phyloP scores from a whole-genome alignment of 305 asterid genomes.

The Salvia sclarea region DNA sequence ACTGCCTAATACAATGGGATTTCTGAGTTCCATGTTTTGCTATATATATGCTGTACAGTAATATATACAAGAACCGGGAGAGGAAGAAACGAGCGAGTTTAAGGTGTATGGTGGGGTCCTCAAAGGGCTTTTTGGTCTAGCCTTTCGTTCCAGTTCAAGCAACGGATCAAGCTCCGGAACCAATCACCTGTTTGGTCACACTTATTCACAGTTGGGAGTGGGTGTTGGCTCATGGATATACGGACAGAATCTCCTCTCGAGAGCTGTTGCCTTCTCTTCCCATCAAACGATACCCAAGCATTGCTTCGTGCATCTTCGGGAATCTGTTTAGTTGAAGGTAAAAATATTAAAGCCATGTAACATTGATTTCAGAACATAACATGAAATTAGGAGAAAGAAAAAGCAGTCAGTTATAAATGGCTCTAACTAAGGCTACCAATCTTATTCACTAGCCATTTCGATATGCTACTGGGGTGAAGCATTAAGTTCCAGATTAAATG shows the following conservation, averaged over 20 bases:
- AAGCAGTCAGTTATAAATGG: not conserved
- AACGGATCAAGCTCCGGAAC: slow-evolving; percentile 93
- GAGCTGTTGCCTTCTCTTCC: slow-evolving; percentile 96
- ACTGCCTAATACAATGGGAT: slow-evolving; percentile 33
- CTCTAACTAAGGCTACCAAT: not conserved
- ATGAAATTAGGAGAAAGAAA: not conserved
- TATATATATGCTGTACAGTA: slow-evolving; percentile 55
- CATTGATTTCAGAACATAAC: not conserved
- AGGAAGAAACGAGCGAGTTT: not conserved
- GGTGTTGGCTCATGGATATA: slow-evolving; percentile 92
- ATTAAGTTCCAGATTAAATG: no score
- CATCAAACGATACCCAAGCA: slow-evolving; percentile 97
- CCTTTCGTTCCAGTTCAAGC: slow-evolving; percentile 98
- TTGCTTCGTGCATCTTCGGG: slow-evolving; percentile 94
- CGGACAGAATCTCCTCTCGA: slow-evolving; percentile 86
- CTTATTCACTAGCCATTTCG: not conserved
- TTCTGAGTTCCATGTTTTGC: slow-evolving; percentile 30
- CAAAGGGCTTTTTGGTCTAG: slow-evolving; percentile 93
- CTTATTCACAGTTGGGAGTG: slow-evolving; percentile 93
- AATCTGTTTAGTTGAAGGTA: slow-evolving; percentile 44
- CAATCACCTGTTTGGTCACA: slow-evolving; percentile 95
- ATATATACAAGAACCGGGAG: slow-evolving; percentile 37
- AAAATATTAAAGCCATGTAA: not conserved
- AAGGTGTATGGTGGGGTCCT: not conserved
- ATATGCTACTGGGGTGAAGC: no score